These are phyloP conservation scores for Termitomyces sp. DNA, from an alignment of 1,284 basidiomycete genomes.

Conservation along the genomic window DNA sequence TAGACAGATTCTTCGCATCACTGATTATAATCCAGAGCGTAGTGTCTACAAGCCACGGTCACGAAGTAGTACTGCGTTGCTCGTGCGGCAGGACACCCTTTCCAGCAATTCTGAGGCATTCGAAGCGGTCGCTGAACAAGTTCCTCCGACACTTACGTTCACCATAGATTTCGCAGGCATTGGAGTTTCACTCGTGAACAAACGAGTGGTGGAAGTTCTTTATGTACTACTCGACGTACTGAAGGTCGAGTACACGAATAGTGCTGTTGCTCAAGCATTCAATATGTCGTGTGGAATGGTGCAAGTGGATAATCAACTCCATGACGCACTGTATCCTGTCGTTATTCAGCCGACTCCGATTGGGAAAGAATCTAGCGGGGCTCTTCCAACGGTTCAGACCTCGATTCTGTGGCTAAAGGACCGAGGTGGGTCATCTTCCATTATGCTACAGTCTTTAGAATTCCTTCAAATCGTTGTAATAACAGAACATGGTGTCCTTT, in stretches of 20 bases:
- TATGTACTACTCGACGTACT: slow-evolving; percentile 82
- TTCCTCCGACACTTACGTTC: slow-evolving; percentile 65
- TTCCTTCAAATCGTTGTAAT: not conserved
- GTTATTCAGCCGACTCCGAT: slow-evolving; percentile 94
- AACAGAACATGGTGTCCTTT: slow-evolving; percentile 89
- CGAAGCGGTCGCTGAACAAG: slow-evolving; percentile 82
- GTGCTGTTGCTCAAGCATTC: slow-evolving; percentile 75
- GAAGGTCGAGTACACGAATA: slow-evolving; percentile 85
- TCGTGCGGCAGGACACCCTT: slow-evolving; percentile 68
- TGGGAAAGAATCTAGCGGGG: slow-evolving; percentile 75
- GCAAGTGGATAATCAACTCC: slow-evolving; percentile 97
- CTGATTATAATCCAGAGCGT: slow-evolving; percentile 80
- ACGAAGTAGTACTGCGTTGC: slow-evolving; percentile 44
- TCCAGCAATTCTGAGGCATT: slow-evolving; percentile 73
- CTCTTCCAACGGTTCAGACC: slow-evolving; percentile 89
- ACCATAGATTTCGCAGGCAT: slow-evolving; percentile 85
- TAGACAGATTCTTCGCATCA: slow-evolving; percentile 84
- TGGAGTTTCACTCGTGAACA: slow-evolving; percentile 90
- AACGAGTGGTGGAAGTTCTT: slow-evolving; percentile 83
- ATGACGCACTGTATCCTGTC: slow-evolving; percentile 94
- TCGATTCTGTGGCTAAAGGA: slow-evolving; percentile 92
- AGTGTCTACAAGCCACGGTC: slow-evolving; percentile 86
- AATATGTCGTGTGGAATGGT: slow-evolving; percentile 85
- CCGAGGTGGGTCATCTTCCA: slow-evolving; percentile 52
- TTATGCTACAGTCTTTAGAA: not conserved